These are phyloP conservation scores for Pseudevernia furfuracea DNA, from an alignment of 495 filamentous ascomycete species.

Conservation along the genomic window DNA sequence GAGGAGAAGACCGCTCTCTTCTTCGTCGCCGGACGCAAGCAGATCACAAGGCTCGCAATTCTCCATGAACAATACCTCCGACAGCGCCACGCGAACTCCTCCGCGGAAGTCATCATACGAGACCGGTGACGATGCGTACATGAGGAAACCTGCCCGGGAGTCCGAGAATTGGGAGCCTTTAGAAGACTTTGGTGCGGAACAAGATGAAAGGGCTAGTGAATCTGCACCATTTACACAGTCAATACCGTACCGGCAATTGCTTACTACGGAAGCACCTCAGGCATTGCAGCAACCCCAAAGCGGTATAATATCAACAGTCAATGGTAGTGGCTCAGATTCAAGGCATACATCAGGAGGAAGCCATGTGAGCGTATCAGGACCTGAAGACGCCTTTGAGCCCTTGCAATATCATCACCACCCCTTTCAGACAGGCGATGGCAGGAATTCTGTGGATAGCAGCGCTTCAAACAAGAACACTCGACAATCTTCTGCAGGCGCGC, in stretches of 20 bases:
- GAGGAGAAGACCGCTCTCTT: constrained; percentile 19
- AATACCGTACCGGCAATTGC: constrained; percentile 30
- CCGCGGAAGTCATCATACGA: constrained; percentile 22
- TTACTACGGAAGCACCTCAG: constrained; percentile 32
- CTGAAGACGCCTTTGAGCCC: constrained; percentile 32
- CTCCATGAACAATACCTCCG: constrained; percentile 6
- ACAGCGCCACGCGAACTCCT: constrained; percentile 3
- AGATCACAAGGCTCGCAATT: constrained; percentile 11
- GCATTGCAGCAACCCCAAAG: constrained; percentile 38
- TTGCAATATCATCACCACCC: constrained; percentile 46
- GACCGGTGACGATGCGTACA: constrained; percentile 20
- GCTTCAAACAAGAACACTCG: constrained; percentile 1
- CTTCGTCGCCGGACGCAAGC: constrained; percentile 13
- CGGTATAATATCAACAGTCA: constrained; percentile 38
- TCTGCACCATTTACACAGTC: constrained; percentile 26
- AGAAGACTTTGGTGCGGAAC: constrained; percentile 4
- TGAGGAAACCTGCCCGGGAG: constrained; percentile 15
- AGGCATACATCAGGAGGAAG: constrained; percentile 24
- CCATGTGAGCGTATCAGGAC: background rate
- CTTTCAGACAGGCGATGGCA: constrained; percentile 27
- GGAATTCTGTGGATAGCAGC: constrained; percentile 9
- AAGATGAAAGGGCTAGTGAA: constrained; percentile 15
- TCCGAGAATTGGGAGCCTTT: constrained; percentile 10
- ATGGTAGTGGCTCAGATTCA: constrained; percentile 32
- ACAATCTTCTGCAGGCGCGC: constrained; percentile 5